Percentiles rank a stretch among this genome's conserved stretches.
Evolutionary conservation across 345 rosid species (phyloP).

Genomic region (Adansonia digitata): DNA sequence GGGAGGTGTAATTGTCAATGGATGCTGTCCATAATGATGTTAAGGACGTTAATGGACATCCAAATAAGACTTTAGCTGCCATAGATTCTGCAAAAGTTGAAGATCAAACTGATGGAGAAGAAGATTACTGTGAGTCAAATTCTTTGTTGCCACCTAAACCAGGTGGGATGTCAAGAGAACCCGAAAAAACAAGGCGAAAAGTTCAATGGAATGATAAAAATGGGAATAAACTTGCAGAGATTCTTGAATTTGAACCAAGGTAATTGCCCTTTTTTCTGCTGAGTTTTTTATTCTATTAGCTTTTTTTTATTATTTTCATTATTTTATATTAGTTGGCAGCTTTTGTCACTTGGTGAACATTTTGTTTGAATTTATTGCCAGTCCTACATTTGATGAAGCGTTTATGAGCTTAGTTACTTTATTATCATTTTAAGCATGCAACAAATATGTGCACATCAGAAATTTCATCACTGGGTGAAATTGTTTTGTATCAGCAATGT

Average conservation of each 20-base stretch:
- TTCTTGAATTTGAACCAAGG: conserved; percentile 91
- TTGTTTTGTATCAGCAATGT: too few species aligned
- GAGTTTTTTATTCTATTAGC: not conserved
- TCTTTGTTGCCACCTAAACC: conserved; percentile 68
- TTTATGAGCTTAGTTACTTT: not conserved
- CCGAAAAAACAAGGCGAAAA: conserved; percentile 53
- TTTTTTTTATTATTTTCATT: conserved; percentile 4
- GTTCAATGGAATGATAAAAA: conserved; percentile 92
- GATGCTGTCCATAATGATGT: conserved; percentile 33
- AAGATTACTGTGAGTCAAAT: conserved; percentile 65
- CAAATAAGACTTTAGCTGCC: conserved; percentile 22
- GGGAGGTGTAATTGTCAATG: conserved; percentile 28
- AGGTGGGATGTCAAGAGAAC: conserved; percentile 63
- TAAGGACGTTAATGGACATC: conserved; percentile 43
- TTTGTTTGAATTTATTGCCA: conserved; percentile 3
- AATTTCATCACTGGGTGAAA: too few species aligned
- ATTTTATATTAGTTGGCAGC: not conserved
- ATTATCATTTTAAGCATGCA: not conserved
- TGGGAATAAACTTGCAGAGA: conserved; percentile 80
- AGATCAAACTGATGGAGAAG: conserved; percentile 47
- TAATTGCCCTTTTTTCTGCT: conserved; percentile 18
- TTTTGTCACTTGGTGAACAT: not conserved
- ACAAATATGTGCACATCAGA: not conserved
- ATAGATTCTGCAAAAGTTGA: conserved; percentile 30
- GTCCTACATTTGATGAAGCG: not conserved